phyloP scores from a whole-genome alignment of 352 stramenopile genomes.

The Globisporangium echinulatum region DNA sequence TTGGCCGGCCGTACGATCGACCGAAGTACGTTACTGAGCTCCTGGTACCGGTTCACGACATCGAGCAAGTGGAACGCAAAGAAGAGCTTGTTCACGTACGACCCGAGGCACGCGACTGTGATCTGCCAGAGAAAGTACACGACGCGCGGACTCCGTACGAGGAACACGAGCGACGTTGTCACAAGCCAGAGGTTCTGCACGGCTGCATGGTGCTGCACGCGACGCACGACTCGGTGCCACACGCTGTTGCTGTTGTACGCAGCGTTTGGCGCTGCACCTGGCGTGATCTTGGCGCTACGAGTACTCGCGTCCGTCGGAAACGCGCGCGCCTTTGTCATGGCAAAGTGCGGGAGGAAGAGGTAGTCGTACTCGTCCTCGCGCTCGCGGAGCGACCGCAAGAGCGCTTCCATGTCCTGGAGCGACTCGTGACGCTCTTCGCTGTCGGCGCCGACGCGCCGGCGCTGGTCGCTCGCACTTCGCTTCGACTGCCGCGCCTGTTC shows the following conservation, averaged over 20 bases:
- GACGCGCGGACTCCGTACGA: conserved; percentile 44
- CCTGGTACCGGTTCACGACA: conserved; percentile 72
- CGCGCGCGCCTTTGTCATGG: neutral
- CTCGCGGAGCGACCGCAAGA: conserved; percentile 48
- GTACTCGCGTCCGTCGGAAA: neutral
- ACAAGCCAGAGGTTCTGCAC: conserved; percentile 19
- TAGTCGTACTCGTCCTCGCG: conserved; percentile 65
- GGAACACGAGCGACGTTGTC: conserved; percentile 41
- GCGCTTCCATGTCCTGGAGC: conserved; percentile 57
- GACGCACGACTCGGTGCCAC: neutral
- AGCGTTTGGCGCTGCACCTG: neutral
- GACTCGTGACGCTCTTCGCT: conserved; percentile 33
- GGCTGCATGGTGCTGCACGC: neutral
- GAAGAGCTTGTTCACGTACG: conserved; percentile 69
- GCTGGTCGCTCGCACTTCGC: conserved; percentile 27
- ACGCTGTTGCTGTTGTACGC: neutral
- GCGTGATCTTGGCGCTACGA: neutral
- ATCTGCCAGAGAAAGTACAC: conserved; percentile 60
- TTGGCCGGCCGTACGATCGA: conserved; percentile 58
- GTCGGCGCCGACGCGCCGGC: conserved; percentile 11
- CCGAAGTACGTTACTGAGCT: conserved; percentile 62
- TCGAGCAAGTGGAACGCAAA: conserved; percentile 75
- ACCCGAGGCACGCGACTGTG: conserved; percentile 42
- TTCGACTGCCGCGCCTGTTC: conserved; percentile 39
- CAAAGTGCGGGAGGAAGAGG: conserved; percentile 31